Conservation (phyloP, 192 early-diverging fungal genomes). For the Coemansia sp. region DNA sequence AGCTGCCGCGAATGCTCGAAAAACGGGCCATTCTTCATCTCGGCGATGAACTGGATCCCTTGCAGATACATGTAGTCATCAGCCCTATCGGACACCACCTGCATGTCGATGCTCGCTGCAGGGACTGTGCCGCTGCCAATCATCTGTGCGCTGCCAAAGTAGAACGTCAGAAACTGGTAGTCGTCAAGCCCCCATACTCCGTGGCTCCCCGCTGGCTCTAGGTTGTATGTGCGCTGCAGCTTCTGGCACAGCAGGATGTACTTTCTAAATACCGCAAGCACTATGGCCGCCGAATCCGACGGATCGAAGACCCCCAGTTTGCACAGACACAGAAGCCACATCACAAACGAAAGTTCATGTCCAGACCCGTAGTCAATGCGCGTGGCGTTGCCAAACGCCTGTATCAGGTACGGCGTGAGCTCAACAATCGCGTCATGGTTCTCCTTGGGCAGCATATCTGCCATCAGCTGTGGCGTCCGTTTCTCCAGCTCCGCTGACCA, state of each 20-base stretch:
- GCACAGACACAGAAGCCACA: slow-evolving; percentile 80
- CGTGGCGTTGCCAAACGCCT: slow-evolving; percentile 81
- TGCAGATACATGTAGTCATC: slow-evolving; percentile 84
- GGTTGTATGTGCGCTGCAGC: slow-evolving; percentile 77
- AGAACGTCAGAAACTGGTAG: slow-evolving; percentile 93
- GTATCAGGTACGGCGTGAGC: slow-evolving; percentile 68
- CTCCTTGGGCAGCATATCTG: slow-evolving; percentile 22
- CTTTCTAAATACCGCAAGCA: slow-evolving; percentile 69
- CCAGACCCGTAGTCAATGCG: slow-evolving; percentile 97
- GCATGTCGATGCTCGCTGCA: slow-evolving; percentile 63
- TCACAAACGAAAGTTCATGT: slow-evolving; percentile 88
- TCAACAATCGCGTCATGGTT: slow-evolving; percentile 63
- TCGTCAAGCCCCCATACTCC: slow-evolving; percentile 98
- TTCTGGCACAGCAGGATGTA: slow-evolving; percentile 80
- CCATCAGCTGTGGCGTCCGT: slow-evolving; percentile 23
- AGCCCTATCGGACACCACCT: slow-evolving; percentile 61
- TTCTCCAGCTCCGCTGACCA: slow-evolving; percentile 65
- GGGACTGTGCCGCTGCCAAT: slow-evolving; percentile 71
- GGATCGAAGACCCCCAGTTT: slow-evolving; percentile 62
- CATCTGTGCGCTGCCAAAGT: slow-evolving; percentile 90
- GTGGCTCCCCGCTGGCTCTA: slow-evolving; percentile 97
- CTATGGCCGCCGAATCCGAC: slow-evolving; percentile 71
- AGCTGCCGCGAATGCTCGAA: slow-evolving; percentile 76
- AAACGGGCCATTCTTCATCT: slow-evolving; percentile 71
- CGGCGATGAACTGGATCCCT: slow-evolving; percentile 77